Percentiles rank a stretch among this genome's conserved stretches.
Conservation (phyloP, 2,329 filamentous ascomycete genomes). For the Fusarium nisikadoi region DNA sequence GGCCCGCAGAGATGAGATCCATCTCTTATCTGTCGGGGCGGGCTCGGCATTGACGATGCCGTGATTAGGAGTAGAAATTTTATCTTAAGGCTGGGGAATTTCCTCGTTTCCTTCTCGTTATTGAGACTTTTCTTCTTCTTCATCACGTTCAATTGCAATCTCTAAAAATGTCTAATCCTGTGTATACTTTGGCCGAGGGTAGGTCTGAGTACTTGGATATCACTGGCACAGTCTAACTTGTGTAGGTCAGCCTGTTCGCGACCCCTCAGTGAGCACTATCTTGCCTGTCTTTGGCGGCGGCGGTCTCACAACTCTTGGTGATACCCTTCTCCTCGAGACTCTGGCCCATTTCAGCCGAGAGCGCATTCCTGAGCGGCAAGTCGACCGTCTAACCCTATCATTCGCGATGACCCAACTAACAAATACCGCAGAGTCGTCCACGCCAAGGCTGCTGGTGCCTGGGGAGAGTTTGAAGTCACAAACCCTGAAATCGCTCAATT, state of each 20-base stretch:
- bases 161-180: constrained; percentile 2
- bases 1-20: neutral
- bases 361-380: constrained; percentile 5
- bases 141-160: neutral
- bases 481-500: constrained; percentile 62
- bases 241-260: constrained; percentile 6
- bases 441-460: constrained; percentile 54
- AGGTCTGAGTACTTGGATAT: fast-evolving
- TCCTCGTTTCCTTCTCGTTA: neutral
- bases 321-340: constrained; percentile 9
- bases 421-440: constrained; percentile 42
- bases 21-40: constrained; percentile 5
- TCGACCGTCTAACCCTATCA: fast-evolving
- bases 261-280: constrained; percentile 16
- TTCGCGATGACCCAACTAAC: neutral
- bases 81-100: neutral
- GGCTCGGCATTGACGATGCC: neutral
- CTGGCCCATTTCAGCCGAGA: constrained; percentile 12
- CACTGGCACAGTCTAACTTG: neutral
- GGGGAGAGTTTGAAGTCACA: constrained; percentile 68
- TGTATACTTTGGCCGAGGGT: constrained; percentile 12
- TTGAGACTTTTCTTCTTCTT: neutral
- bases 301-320: constrained; percentile 11
- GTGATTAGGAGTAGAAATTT: neutral
- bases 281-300: constrained; percentile 9